Evolutionary conservation across 371 early-diverging fungal species (phyloP).

Genomic region (Apophysomyces trapeziformis): DNA sequence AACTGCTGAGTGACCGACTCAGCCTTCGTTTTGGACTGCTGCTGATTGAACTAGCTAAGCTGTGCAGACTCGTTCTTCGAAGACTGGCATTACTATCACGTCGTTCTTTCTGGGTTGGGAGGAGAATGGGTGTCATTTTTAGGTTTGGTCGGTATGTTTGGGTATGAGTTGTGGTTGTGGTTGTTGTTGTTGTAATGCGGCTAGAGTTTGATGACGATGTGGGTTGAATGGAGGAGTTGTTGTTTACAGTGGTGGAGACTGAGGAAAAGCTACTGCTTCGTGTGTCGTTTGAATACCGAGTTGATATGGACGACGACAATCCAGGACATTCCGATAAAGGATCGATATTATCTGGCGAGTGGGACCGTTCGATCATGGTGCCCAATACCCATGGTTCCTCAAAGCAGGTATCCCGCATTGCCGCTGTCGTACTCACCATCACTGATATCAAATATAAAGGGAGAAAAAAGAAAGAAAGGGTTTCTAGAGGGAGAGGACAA

Average conservation of each 20-base stretch:
- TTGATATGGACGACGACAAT: conserved; percentile 23
- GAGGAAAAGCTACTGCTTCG: conserved; percentile 36
- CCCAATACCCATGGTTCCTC: conserved; percentile 4
- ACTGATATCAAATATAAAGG: neutral
- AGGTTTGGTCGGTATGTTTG: neutral
- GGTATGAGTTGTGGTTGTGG: neutral
- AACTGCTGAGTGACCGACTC: neutral
- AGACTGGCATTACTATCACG: conserved; percentile 1
- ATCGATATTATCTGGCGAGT: conserved; percentile 25
- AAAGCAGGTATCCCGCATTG: neutral
- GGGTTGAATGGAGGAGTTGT: neutral
- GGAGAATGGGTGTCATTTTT: conserved; percentile 3
- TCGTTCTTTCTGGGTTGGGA: neutral
- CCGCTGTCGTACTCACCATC: conserved; percentile 9
- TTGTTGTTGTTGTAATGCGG: neutral
- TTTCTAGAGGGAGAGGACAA: neutral
- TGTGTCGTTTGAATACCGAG: conserved; percentile 26
- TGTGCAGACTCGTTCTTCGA: conserved; percentile 1
- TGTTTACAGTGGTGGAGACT: conserved; percentile 28
- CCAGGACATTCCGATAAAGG: conserved; percentile 20
- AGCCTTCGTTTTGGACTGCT: neutral
- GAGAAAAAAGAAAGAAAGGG: neutral
- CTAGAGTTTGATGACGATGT: neutral
- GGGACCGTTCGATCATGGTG: conserved; percentile 14
- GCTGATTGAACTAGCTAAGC: conserved; percentile 1